Evolutionary conservation across 2,329 filamentous ascomycete species (phyloP).

Genomic region (Neonectria faginata): DNA sequence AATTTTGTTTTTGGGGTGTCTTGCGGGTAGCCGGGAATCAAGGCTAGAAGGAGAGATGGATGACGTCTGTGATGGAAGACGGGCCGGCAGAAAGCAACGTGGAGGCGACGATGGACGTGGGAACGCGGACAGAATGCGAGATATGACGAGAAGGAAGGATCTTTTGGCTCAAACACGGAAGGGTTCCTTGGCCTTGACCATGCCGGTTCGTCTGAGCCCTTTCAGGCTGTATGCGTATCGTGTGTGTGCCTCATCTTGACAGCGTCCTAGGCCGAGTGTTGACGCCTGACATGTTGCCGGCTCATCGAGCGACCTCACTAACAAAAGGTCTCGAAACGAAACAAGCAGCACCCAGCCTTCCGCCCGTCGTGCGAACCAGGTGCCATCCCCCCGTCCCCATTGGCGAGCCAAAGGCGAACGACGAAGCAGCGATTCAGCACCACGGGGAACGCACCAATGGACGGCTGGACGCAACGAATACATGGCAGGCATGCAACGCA

Average conservation of each 20-base stretch:
- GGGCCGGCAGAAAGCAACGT: constrained; percentile 4
- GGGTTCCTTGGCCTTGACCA: not conserved
- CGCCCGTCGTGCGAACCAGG: not conserved
- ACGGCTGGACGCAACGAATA: not conserved
- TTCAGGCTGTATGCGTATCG: constrained; percentile 3
- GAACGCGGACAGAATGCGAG: constrained; percentile 6
- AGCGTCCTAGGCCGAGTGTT: not conserved
- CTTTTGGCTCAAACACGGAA: not conserved
- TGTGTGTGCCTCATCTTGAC: constrained; percentile 7
- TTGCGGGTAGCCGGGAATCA: not conserved
- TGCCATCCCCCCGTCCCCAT: not conserved
- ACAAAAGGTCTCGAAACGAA: not conserved
- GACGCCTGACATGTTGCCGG: not conserved
- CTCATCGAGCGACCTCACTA: constrained; percentile 2
- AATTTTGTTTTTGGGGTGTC: not conserved
- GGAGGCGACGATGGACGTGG: constrained; percentile 3
- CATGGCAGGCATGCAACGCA: not conserved
- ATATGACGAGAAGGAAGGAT: constrained; percentile 13
- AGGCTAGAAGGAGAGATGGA: not conserved
- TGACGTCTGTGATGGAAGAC: constrained; percentile 3
- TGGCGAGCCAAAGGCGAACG: constrained; percentile 1
- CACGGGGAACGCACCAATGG: not conserved
- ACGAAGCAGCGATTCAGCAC: constrained; percentile 3
- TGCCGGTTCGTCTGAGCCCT: constrained; percentile 3
- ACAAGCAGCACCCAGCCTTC: not conserved